These are phyloP conservation scores for Tetracentron sinense DNA, from an alignment of 164 flowering plant genomes.

Conservation along the genomic window DNA sequence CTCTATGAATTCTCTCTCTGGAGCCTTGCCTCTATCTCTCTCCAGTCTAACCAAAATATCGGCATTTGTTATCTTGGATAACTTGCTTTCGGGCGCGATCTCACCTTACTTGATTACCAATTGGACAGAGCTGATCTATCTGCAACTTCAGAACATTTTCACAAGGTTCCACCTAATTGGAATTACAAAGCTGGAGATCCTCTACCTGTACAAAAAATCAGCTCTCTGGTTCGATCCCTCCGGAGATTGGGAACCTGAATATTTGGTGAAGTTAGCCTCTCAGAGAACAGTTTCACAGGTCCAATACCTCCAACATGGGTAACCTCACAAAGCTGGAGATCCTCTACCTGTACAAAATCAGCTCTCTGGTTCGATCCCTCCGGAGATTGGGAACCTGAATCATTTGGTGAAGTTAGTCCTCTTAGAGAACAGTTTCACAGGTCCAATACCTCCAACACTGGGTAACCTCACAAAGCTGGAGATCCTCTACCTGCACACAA, in stretches of 20 bases:
- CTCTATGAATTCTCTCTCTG: conserved; percentile 34
- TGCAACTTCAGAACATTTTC: conserved; percentile 28
- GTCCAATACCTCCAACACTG: no score
- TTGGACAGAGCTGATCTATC: conserved; percentile 33
- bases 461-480: no score
- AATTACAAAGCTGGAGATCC: not conserved
- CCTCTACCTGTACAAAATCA: no score
- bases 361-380: no score
- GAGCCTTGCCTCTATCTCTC: conserved; percentile 41
- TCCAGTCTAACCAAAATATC: conserved; percentile 29
- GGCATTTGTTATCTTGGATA: conserved; percentile 37
- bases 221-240: conserved; percentile 7
- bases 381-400: no score
- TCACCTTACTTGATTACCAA: conserved; percentile 22
- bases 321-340: conserved; percentile 24
- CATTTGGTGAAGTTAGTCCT: no score
- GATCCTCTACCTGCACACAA: no score
- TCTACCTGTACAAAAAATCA: not conserved
- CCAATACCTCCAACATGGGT: conserved; percentile 42
- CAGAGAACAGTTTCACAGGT: conserved; percentile 53
- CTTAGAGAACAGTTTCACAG: no score
- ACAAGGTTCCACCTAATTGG: not conserved
- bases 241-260: conserved; percentile 5
- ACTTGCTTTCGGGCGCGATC: conserved; percentile 35
- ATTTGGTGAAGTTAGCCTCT: conserved; percentile 31